Conservation (phyloP, 108 stramenopile genomes). For the Cyclotella choctawhatcheeana region DNA sequence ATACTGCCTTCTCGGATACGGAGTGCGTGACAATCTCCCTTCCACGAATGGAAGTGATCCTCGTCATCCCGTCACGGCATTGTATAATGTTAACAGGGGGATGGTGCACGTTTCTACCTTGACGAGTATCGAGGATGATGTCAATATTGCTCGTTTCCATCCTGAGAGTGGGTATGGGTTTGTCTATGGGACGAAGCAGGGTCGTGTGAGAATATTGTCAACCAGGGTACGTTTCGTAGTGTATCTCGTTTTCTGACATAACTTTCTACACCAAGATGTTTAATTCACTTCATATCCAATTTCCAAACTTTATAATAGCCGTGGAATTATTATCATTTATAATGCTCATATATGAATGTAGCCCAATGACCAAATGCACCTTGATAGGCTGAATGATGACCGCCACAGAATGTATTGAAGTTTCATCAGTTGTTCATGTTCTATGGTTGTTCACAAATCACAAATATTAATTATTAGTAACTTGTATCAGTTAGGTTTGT, state of each 20-base stretch:
- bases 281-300: neutral
- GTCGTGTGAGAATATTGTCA: constrained; percentile 80
- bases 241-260: too few species aligned
- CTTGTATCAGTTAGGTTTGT: neutral
- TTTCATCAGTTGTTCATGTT: too few species aligned
- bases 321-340: constrained; percentile 83
- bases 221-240: constrained; percentile 30
- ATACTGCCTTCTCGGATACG: constrained; percentile 93
- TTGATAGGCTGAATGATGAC: too few species aligned
- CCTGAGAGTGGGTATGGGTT: constrained; percentile 95
- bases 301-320: constrained; percentile 31
- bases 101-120: constrained; percentile 84
- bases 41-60: constrained; percentile 44
- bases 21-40: constrained; percentile 76
- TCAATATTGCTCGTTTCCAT: constrained; percentile 97
- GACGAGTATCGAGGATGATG: constrained; percentile 88
- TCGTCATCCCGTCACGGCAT: constrained; percentile 78
- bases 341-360: neutral
- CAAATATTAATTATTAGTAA: too few species aligned
- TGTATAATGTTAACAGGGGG: constrained; percentile 75
- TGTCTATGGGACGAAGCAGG: constrained; percentile 97
- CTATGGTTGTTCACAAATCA: too few species aligned
- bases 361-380: too few species aligned
- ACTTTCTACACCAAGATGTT: too few species aligned
- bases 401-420: too few species aligned